Percentiles rank a stretch among this genome's conserved stretches.
These are phyloP conservation scores for Xylariaceae sp. DNA, from an alignment of 2,329 filamentous ascomycete genomes.

Conservation along the genomic window DNA sequence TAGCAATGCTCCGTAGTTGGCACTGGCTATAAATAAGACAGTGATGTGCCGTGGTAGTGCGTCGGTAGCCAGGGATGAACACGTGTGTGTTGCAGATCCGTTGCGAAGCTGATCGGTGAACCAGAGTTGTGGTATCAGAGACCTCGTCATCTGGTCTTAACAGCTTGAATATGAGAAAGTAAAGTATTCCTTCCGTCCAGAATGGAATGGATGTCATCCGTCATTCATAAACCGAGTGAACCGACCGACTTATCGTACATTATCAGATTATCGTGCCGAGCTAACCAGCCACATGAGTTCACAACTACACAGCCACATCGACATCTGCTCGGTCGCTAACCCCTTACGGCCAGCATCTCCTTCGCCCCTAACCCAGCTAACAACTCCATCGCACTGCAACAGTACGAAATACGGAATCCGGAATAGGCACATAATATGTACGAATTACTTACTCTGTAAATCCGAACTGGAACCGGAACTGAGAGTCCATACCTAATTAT, in stretches of 20 bases:
- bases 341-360: not conserved
- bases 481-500: too few relatives aligned
- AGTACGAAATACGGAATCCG: not conserved
- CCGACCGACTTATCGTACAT: not conserved
- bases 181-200: too few relatives aligned
- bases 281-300: not conserved
- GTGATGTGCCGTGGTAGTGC: constrained; percentile 6
- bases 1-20: not conserved
- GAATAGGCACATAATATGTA: not conserved
- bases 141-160: not conserved
- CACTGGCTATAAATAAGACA: constrained; percentile 4
- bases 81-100: constrained; percentile 14
- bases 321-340: not conserved
- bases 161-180: not conserved
- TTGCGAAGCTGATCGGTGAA: constrained; percentile 2
- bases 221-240: too few relatives aligned
- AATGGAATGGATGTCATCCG: too few relatives aligned
- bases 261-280: not conserved
- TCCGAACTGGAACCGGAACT: too few relatives aligned
- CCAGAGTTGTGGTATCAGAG: not conserved
- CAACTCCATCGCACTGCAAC: not conserved
- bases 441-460: too few relatives aligned
- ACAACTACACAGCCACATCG: not conserved
- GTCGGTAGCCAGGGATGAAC: constrained; percentile 8
- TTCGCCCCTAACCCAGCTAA: not conserved